Conservation (phyloP, 768 basidiomycete species). For the Boletus speciosus region DNA sequence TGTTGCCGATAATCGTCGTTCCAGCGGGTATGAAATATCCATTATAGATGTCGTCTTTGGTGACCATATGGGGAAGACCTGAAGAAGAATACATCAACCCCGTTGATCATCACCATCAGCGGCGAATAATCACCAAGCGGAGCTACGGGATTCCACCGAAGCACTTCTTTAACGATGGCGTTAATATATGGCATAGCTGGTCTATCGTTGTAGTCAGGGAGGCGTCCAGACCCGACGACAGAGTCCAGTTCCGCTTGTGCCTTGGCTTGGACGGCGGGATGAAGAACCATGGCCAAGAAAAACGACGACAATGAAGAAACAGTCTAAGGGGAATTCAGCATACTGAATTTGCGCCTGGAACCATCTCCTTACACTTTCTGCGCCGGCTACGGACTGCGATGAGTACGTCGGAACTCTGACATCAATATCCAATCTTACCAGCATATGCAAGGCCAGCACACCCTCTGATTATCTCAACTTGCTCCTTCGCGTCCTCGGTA, state of each 20-base stretch:
- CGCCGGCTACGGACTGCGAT: conserved; percentile 32
- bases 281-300: conserved; percentile 30
- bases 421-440: conserved; percentile 26
- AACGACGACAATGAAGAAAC: conserved; percentile 31
- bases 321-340: conserved; percentile 18
- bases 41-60: conserved; percentile 29
- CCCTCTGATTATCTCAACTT: conserved; percentile 37
- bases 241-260: conserved; percentile 29
- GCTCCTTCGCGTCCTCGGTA: conserved; percentile 10
- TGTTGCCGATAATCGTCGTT: conserved; percentile 56
- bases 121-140: conserved; percentile 29
- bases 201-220: conserved; percentile 32
- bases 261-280: conserved; percentile 28
- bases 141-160: conserved; percentile 33
- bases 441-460: conserved; percentile 48
- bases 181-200: conserved; percentile 24
- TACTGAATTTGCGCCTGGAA: not conserved
- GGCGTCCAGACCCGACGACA: conserved; percentile 26
- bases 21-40: conserved; percentile 34
- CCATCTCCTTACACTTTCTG: conserved; percentile 32
- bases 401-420: conserved; percentile 1
- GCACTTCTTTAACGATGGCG: conserved; percentile 30
- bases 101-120: conserved; percentile 7
- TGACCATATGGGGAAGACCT: conserved; percentile 34
- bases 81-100: conserved; percentile 6